Percentiles rank a stretch among this genome's conserved stretches.
Evolutionary conservation across 2,329 filamentous ascomycete species (phyloP).

Genomic region (Colletotrichum viniferum): DNA sequence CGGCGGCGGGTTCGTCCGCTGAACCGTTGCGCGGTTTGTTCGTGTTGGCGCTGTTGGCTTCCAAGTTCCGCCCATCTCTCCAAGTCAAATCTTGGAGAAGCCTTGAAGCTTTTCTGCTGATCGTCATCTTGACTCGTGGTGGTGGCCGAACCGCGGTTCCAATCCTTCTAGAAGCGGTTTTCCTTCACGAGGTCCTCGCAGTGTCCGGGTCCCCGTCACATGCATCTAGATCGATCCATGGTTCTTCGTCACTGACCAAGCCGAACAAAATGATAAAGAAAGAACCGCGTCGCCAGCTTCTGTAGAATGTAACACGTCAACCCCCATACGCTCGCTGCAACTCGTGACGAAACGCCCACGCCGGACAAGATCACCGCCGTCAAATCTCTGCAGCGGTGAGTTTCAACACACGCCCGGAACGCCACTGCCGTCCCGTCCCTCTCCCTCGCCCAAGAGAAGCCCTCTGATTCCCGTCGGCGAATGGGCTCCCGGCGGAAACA

Average conservation of each 20-base stretch:
- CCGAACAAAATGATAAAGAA: background rate
- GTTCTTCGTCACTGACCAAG: background rate
- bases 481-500: background rate
- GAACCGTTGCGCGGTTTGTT: background rate
- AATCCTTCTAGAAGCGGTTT: background rate
- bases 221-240: background rate
- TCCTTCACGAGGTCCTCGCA: background rate
- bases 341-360: background rate
- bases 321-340: background rate
- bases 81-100: background rate
- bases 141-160: background rate
- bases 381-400: background rate
- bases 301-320: background rate
- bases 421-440: background rate
- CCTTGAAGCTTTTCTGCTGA: background rate
- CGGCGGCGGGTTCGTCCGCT: background rate
- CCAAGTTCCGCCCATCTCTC: background rate
- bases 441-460: background rate
- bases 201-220: background rate
- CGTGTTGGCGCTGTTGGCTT: background rate
- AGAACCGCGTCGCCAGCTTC: background rate
- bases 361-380: background rate
- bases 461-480: background rate
- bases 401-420: background rate
- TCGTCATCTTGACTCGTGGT: background rate